Conservation (phyloP, 495 filamentous ascomycete genomes). For the Jackrogersella minutella region DNA sequence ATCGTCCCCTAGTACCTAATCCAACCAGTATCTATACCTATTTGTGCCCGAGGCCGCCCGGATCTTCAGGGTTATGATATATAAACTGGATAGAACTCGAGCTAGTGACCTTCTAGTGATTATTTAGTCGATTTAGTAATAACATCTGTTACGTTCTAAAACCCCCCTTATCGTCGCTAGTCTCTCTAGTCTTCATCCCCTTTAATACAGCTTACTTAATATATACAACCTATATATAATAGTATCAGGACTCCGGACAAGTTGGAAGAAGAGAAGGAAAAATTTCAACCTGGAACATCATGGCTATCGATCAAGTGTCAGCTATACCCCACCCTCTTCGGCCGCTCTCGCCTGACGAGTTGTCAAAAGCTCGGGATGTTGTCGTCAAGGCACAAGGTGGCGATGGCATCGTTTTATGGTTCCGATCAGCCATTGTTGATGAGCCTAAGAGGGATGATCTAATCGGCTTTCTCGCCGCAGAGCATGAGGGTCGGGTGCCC, state of each 20-base stretch:
- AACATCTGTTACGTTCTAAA: constrained; percentile 2
- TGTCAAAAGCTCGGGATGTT: constrained; percentile 51
- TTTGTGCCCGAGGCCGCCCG: constrained; percentile 30
- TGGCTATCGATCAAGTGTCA: constrained; percentile 28
- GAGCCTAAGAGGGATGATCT: constrained; percentile 69
- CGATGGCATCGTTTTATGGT: constrained; percentile 55
- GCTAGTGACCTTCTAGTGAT: constrained; percentile 4
- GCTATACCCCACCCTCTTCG: constrained; percentile 63
- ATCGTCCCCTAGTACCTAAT: not conserved
- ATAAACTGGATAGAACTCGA: constrained; percentile 32
- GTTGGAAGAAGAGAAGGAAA: not conserved
- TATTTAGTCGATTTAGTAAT: constrained; percentile 19
- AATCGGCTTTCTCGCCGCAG: constrained; percentile 53
- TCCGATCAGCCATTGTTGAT: constrained; percentile 69
- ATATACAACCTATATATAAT: not conserved
- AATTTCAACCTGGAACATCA: constrained; percentile 26
- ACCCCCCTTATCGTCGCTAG: constrained; percentile 1
- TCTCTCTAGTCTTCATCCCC: not conserved
- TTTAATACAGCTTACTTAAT: not conserved
- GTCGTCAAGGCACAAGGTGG: constrained; percentile 40
- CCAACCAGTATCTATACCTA: constrained; percentile 27
- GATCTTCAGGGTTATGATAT: constrained; percentile 26
- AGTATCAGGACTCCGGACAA: too few relatives aligned
- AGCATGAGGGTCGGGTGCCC: constrained; percentile 52
- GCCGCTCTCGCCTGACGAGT: constrained; percentile 65